Percentiles rank a stretch among this genome's conserved stretches.
Conservation (phyloP, 1,284 basidiomycete species). For the Lentinula novae-zelandiae region DNA sequence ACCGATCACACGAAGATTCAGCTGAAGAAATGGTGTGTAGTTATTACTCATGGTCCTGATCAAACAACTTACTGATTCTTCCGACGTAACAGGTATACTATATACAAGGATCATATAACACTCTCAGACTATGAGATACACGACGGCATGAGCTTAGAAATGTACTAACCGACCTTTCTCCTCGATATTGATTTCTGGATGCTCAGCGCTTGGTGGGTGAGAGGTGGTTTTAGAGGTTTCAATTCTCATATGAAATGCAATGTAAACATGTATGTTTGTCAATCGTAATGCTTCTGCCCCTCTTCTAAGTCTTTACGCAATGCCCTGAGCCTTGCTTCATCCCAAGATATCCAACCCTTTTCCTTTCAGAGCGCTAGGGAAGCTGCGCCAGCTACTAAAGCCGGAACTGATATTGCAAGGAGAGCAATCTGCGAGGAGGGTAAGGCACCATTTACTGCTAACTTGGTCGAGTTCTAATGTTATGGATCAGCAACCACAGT, state of each 20-base stretch:
- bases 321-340: no score
- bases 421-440: background rate
- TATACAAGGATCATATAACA: constrained; percentile 94
- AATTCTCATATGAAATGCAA: background rate
- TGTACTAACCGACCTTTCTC: constrained; percentile 56
- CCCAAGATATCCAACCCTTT: no score
- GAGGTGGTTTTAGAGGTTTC: background rate
- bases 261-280: constrained; percentile 1
- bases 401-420: background rate
- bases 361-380: background rate
- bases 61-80: background rate
- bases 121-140: constrained; percentile 93
- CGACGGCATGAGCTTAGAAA: constrained; percentile 92
- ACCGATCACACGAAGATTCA: constrained; percentile 85
- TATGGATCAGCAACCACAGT: background rate
- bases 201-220: background rate
- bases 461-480: background rate
- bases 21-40: constrained; percentile 90
- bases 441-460: background rate
- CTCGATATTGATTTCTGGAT: background rate
- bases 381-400: background rate
- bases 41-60: background rate
- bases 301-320: background rate
- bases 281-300: background rate
- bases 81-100: constrained; percentile 67